These are phyloP conservation scores for Pyrrhoderma noxium DNA, from an alignment of 1,284 basidiomycete species.

Conservation along the genomic window DNA sequence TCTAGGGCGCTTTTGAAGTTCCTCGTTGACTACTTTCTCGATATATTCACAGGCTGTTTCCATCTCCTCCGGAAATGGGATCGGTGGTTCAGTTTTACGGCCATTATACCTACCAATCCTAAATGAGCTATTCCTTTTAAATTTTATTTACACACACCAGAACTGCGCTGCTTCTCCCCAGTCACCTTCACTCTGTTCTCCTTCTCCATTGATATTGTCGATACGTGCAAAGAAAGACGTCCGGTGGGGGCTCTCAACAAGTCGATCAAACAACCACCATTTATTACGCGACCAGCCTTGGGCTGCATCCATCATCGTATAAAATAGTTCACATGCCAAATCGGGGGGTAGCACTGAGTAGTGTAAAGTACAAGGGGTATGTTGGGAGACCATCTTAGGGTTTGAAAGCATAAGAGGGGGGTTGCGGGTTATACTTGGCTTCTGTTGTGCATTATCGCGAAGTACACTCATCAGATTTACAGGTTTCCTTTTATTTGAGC, in stretches of 20 bases:
- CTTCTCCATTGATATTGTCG: too few species aligned
- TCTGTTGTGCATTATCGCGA: too few species aligned
- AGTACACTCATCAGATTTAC: constrained; percentile 49
- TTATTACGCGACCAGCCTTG: constrained; percentile 64
- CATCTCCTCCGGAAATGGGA: constrained; percentile 63
- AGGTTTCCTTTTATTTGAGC: constrained; percentile 24
- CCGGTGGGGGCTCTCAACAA: constrained; percentile 80
- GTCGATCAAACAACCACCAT: constrained; percentile 77
- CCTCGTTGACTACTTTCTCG: constrained; percentile 70
- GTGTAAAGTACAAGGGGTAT: constrained; percentile 74
- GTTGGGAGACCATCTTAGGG: constrained; percentile 54
- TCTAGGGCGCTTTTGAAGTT: constrained; percentile 54
- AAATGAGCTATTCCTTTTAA: too few species aligned
- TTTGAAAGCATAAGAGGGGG: constrained; percentile 50
- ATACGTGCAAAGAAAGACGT: constrained; percentile 68
- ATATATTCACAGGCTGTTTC: constrained; percentile 73
- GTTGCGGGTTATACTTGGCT: constrained; percentile 36
- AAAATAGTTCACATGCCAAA: constrained; percentile 63
- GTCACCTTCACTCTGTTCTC: constrained; percentile 34
- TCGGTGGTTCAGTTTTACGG: constrained; percentile 46
- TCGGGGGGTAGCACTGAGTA: constrained; percentile 60
- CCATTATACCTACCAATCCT: constrained; percentile 90
- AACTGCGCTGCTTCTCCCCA: constrained; percentile 62
- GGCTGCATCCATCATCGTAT: constrained; percentile 59
- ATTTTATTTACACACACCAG: too few species aligned